Base-by-base conservation (phyloP, 352 stramenopile genomes). In the Phytophthora sansomeana region DNA sequence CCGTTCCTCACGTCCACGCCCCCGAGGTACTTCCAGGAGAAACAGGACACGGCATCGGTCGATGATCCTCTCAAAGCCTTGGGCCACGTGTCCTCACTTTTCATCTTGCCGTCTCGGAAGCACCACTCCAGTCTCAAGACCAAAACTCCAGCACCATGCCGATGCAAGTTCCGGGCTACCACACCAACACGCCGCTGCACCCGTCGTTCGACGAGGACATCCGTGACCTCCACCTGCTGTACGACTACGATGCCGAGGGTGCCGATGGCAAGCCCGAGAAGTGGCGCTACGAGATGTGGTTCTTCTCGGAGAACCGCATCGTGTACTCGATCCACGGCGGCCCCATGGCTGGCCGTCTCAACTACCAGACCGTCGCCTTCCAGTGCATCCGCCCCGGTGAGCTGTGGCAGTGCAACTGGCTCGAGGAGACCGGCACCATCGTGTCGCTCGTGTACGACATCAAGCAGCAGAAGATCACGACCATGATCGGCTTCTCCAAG, bases 151-250 rank as follows among this genome's bases (percentile, higher is more conserved):
- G 44, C 64, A 71, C 36, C 48, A 78, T 78, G 70, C 53, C 70
- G 47, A 35, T 74, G 32, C 43, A 65, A 49, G 75, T 85, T 5
- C 77, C 77, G 16, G 77, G 77, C 44, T 85, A 83, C 69, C 77
- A 85, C 74, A 78, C 74, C 53, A 85, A 85, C 74, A 85, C 77
- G 30, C 64, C 72, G 14, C 58, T 87, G 39, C 72, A 86, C 58
- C 69, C 78, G 54, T 72, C 65, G 43, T 78, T 78, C 54, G 65
- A 75, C 47, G 59, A 73, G 39, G 66, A 78, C 41, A 78, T 75
- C 61, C 58, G 64, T 30, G 59, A 72, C 51, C 38, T 74, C 29
- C 69, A 77, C 51, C 44, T 77, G 36, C 49, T 78, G 51, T 75
- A 78, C 58, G 66, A 75, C 58, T 78, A 78, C 61, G 66, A 78